Percentiles rank a stretch among this genome's conserved stretches.
phyloP scores from a whole-genome alignment of 768 basidiomycete species.

The Favolaschia claudopus region DNA sequence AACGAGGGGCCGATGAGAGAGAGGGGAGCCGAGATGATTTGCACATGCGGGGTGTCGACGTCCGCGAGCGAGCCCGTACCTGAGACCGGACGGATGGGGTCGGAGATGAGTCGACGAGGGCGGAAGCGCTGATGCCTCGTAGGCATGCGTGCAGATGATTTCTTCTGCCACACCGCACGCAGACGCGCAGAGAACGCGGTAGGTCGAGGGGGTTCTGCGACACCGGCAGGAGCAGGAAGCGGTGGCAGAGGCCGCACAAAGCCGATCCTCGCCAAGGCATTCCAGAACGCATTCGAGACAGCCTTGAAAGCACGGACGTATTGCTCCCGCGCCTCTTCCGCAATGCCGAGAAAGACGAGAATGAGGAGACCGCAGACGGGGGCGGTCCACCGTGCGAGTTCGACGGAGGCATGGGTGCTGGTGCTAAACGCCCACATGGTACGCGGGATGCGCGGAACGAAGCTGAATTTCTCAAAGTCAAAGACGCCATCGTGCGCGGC shows the following conservation, averaged over 20 bases:
- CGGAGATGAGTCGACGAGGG: background rate
- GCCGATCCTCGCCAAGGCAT: background rate
- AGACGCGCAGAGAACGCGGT: no score
- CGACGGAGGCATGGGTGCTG: conserved; percentile 23
- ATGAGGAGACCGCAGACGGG: conserved; percentile 49
- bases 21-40: conserved; percentile 26
- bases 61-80: conserved; percentile 10
- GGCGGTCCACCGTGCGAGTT: conserved; percentile 25
- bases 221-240: no score
- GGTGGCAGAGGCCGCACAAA: background rate
- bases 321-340: conserved; percentile 53
- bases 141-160: no score
- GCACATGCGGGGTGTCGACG: conserved; percentile 33
- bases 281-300: conserved; percentile 12
- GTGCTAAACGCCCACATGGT: conserved; percentile 15
- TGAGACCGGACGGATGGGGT: background rate
- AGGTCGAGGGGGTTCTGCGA: no score
- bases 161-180: no score
- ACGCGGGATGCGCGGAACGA: conserved; percentile 46
- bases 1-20: background rate
- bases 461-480: conserved; percentile 50
- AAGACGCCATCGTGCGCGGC: conserved; percentile 57
- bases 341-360: conserved; percentile 63
- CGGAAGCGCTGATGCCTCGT: background rate
- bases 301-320: conserved; percentile 36